phyloP scores from a whole-genome alignment of 495 filamentous ascomycete species.

The Penicillium dipodomyicola region DNA sequence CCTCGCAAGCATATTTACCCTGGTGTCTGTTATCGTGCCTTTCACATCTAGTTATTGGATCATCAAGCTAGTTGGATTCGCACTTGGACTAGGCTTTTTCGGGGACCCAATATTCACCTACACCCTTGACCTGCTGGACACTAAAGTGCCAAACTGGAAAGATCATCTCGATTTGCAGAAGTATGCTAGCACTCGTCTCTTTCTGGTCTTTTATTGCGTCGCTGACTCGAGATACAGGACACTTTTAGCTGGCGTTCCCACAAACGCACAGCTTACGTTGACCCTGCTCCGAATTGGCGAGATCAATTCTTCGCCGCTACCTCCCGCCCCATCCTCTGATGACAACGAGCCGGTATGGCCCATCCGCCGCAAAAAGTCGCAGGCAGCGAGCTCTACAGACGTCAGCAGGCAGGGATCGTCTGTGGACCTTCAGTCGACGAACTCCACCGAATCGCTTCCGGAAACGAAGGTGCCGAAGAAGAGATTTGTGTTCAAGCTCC shows the following conservation, averaged over 20 bases:
- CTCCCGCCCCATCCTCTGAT: conserved; percentile 64
- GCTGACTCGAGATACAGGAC: conserved; percentile 46
- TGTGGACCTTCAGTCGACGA: not conserved
- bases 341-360: conserved; percentile 25
- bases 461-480: conserved; percentile 37
- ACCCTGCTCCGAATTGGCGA: conserved; percentile 85
- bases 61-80: conserved; percentile 65
- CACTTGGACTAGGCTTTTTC: conserved; percentile 72
- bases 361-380: conserved; percentile 36
- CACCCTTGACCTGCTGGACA: conserved; percentile 60
- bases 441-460: conserved; percentile 4
- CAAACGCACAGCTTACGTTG: conserved; percentile 81
- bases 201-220: not conserved
- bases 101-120: conserved; percentile 69
- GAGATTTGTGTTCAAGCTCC: conserved; percentile 50
- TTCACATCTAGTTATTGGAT: conserved; percentile 72
- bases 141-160: conserved; percentile 69
- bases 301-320: conserved; percentile 75
- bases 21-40: conserved; percentile 55
- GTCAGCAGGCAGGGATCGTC: conserved; percentile 24
- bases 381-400: conserved; percentile 20
- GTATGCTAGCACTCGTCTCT: conserved; percentile 34
- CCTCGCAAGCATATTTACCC: conserved; percentile 58
- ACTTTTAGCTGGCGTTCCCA: conserved; percentile 78
- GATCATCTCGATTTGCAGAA: conserved; percentile 68